Percentiles rank a stretch among this genome's conserved stretches.
phyloP scores from a whole-genome alignment of 2,329 filamentous ascomycete genomes.

The Microcyclosporella mali region DNA sequence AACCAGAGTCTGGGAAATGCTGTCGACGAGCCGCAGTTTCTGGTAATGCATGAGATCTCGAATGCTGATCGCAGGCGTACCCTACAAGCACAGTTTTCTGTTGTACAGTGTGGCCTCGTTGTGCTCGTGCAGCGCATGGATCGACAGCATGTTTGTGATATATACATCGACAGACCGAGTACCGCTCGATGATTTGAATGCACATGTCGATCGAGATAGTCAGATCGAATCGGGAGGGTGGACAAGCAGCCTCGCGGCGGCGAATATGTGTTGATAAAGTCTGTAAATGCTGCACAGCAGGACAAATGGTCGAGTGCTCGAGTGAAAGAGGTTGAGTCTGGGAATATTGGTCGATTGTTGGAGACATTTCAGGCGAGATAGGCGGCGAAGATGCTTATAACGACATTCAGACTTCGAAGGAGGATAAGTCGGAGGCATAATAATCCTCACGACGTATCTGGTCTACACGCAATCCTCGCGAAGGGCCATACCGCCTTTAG shows the following conservation, averaged over 20 bases:
- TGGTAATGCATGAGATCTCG: slow-evolving; percentile 10
- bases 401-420: background rate
- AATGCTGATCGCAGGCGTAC: slow-evolving; percentile 57
- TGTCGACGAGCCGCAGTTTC: slow-evolving; percentile 2
- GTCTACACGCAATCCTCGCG: too few relatives aligned
- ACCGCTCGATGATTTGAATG: slow-evolving; percentile 78
- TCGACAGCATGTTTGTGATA: slow-evolving; percentile 86
- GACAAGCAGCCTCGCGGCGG: too few relatives aligned
- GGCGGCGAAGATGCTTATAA: background rate
- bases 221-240: background rate
- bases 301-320: too few relatives aligned
- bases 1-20: slow-evolving; percentile 19
- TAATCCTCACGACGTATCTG: too few relatives aligned
- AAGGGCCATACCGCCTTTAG: too few relatives aligned
- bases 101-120: slow-evolving; percentile 64
- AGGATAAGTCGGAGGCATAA: slow-evolving; percentile 1
- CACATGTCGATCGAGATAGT: slow-evolving; percentile 57
- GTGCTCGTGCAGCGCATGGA: slow-evolving; percentile 69
- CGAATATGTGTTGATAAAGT: too few relatives aligned
- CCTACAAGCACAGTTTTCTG: slow-evolving; percentile 76
- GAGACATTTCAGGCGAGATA: background rate
- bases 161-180: slow-evolving; percentile 78
- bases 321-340: background rate
- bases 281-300: too few relatives aligned
- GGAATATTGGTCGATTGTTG: too few relatives aligned